Percentiles rank a stretch among this genome's conserved stretches.
Evolutionary conservation across 1,284 basidiomycete species (phyloP).

Genomic region (Ceratobasidium sp.): DNA sequence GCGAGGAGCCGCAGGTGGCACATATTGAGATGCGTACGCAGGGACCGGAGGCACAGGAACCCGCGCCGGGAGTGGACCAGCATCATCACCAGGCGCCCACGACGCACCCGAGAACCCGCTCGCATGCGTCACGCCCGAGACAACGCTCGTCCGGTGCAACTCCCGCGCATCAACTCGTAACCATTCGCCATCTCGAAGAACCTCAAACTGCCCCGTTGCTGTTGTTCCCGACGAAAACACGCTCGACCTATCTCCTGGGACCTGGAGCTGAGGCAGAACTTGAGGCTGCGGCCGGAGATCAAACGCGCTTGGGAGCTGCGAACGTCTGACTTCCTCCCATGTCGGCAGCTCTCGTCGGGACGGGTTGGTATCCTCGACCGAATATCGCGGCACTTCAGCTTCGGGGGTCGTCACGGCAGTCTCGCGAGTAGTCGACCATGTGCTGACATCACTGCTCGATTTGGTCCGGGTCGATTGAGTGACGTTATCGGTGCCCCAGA

Average conservation of each 20-base stretch:
- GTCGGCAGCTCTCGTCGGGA: not conserved
- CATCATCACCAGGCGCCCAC: slow-evolving; percentile 15
- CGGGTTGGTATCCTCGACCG: not conserved
- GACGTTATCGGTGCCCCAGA: not conserved
- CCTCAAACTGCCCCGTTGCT: slow-evolving; percentile 5
- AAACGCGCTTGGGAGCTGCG: slow-evolving; percentile 2
- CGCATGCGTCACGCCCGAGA: slow-evolving; percentile 7
- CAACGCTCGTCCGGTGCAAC: not conserved
- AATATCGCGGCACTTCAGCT: slow-evolving; percentile 6
- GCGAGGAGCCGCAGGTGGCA: slow-evolving; percentile 1
- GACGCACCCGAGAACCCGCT: slow-evolving; percentile 30
- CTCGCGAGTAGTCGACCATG: not conserved
- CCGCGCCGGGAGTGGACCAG: not conserved
- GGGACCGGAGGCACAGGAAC: not conserved
- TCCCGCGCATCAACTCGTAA: slow-evolving; percentile 14
- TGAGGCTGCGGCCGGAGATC: not conserved
- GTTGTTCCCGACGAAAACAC: not conserved
- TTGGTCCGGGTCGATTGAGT: not conserved
- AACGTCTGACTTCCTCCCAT: slow-evolving; percentile 29
- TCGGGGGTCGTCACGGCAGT: not conserved
- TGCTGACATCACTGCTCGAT: not conserved
- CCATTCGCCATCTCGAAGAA: slow-evolving; percentile 22
- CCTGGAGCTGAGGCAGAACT: not conserved
- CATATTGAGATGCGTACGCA: not conserved
- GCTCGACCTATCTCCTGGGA: not conserved